Conservation (phyloP, 208 protist genomes). For the Trypanosoma boissoni region DNA sequence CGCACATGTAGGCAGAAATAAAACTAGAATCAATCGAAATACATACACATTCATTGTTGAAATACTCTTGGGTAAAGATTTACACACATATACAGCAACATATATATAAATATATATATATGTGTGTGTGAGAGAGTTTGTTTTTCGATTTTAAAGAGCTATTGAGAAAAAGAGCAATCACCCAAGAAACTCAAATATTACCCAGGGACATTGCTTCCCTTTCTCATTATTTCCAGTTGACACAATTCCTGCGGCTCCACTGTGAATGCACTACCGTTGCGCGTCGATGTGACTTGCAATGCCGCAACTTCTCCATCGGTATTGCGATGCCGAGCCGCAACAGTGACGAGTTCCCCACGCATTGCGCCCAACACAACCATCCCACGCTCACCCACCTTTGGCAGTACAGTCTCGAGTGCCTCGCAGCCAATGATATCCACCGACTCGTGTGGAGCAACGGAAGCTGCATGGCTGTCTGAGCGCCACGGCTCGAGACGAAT, state of each 20-base stretch:
- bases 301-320: constrained; percentile 29
- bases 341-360: constrained; percentile 57
- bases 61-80: too few species aligned
- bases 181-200: too few species aligned
- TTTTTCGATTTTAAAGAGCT: too few species aligned
- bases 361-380: constrained; percentile 60
- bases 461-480: background rate
- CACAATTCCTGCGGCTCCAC: constrained; percentile 58
- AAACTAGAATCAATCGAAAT: too few species aligned
- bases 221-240: constrained; percentile 11
- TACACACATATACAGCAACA: too few species aligned
- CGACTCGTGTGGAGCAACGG: background rate
- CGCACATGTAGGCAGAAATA: too few species aligned
- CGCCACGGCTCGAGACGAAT: constrained; percentile 40
- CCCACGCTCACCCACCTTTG: constrained; percentile 52
- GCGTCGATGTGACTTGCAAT: constrained; percentile 48
- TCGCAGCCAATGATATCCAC: constrained; percentile 60
- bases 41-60: too few species aligned
- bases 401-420: constrained; percentile 72
- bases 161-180: too few species aligned
- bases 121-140: too few species aligned
- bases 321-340: constrained; percentile 36
- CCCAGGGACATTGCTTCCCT: background rate
- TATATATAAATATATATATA: background rate
- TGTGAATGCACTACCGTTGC: constrained; percentile 36